phyloP scores from a whole-genome alignment of 805 yeast species.

The Candida chilensis region DNA sequence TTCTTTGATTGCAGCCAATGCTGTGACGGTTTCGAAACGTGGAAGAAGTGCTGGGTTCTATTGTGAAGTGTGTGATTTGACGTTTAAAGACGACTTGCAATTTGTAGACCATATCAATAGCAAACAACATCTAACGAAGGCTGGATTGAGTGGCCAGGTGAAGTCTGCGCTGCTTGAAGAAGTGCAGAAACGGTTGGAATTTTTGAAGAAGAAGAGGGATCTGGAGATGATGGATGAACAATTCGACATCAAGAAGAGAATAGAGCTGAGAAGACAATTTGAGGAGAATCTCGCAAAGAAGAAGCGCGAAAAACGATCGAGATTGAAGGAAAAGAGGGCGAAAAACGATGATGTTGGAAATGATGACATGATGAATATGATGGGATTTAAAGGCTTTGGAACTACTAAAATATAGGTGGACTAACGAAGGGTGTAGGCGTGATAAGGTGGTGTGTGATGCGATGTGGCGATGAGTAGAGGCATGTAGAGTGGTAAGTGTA shows the following conservation, averaged over 20 bases:
- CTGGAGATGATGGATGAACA: constrained; percentile 6
- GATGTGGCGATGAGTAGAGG: no score
- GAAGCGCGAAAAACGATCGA: constrained; percentile 13
- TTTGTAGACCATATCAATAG: constrained; percentile 79
- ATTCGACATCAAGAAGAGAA: constrained; percentile 28
- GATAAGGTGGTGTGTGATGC: no score
- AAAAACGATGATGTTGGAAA: constrained; percentile 6
- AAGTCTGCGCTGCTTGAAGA: constrained; percentile 36
- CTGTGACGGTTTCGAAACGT: constrained; percentile 13
- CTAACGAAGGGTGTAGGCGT: no score
- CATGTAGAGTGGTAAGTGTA: no score
- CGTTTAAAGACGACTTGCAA: constrained; percentile 77
- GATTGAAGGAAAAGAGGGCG: constrained; percentile 9
- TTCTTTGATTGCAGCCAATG: constrained; percentile 11
- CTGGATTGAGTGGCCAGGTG: constrained; percentile 13
- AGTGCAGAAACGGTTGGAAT: constrained; percentile 28
- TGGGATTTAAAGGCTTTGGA: constrained; percentile 59
- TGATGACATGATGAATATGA: constrained; percentile 21
- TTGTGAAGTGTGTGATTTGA: constrained; percentile 72
- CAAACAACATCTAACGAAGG: constrained; percentile 48
- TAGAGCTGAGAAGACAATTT: constrained; percentile 23
- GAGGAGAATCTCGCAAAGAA: constrained; percentile 23
- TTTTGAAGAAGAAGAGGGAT: constrained; percentile 19
- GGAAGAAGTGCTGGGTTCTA: constrained; percentile 75
- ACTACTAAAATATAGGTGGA: constrained; percentile 34